phyloP scores from a whole-genome alignment of 495 filamentous ascomycete genomes.

The Penicillium paxilli region DNA sequence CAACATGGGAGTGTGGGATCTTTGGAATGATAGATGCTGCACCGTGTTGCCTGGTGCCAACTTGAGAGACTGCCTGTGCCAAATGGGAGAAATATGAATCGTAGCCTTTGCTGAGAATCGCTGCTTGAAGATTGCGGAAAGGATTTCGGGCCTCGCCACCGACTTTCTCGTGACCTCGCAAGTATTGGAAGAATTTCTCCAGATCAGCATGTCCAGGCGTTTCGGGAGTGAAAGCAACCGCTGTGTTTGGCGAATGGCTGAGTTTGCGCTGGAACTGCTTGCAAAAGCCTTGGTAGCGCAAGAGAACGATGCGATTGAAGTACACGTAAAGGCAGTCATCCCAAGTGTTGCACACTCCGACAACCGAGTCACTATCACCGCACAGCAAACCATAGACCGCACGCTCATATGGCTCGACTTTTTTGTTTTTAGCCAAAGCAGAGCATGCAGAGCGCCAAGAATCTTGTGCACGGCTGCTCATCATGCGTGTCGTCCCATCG shows the following conservation, averaged over 20 bases:
- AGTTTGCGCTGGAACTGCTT: constrained; percentile 46
- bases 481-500: constrained; percentile 46
- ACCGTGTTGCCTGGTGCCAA: constrained; percentile 20
- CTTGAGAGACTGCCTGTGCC: constrained; percentile 41
- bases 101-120: constrained; percentile 40
- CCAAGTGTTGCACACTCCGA: constrained; percentile 75
- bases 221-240: constrained; percentile 37
- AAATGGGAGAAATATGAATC: constrained; percentile 37
- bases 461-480: constrained; percentile 50
- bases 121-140: constrained; percentile 50
- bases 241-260: constrained; percentile 32
- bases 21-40: constrained; percentile 32
- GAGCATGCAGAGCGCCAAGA: constrained; percentile 82
- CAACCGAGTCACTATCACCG: constrained; percentile 75
- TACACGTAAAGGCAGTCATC: constrained; percentile 90
- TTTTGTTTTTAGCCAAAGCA: constrained; percentile 65
- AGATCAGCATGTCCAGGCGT: constrained; percentile 41
- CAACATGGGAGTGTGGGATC: constrained; percentile 24
- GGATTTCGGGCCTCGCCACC: constrained; percentile 43
- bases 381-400: constrained; percentile 88
- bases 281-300: constrained; percentile 47
- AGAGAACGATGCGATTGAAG: constrained; percentile 77
- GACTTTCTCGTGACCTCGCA: constrained; percentile 36
- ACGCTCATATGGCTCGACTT: constrained; percentile 73
- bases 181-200: constrained; percentile 38